Conservation (phyloP, 208 protist species). For the Acanthamoeba royreba region DNA sequence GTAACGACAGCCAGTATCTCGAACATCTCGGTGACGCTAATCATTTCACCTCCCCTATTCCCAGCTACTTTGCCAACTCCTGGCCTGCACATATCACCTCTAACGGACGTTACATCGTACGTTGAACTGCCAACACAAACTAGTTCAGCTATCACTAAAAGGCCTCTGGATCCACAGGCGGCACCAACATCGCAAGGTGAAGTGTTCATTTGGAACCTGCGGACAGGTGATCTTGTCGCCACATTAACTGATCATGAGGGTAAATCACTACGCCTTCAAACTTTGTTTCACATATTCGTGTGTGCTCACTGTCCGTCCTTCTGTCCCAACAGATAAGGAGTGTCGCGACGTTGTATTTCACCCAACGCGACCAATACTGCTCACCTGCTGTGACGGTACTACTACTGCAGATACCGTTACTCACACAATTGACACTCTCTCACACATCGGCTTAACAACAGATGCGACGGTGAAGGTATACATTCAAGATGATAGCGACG, state of each 20-base stretch:
- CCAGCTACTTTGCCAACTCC: conserved; percentile 38
- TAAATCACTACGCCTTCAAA: not conserved
- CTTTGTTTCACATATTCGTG: not conserved
- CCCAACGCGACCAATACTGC: not conserved
- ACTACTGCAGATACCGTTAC: not conserved
- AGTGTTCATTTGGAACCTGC: conserved; percentile 48
- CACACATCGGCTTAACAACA: not conserved
- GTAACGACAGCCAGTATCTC: not conserved
- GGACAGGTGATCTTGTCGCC: not conserved
- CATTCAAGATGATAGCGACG: conserved; percentile 14
- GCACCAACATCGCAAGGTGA: conserved; percentile 13
- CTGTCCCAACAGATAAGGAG: not conserved
- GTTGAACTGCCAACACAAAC: too few species aligned
- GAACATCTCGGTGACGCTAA: not conserved
- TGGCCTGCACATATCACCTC: conserved; percentile 11
- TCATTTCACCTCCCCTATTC: not conserved
- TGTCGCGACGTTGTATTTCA: not conserved
- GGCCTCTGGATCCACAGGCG: too few species aligned
- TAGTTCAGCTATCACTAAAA: not conserved
- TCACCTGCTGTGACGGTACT: conserved; percentile 34
- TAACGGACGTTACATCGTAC: conserved; percentile 33
- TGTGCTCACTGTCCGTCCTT: not conserved
- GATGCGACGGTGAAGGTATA: conserved; percentile 40
- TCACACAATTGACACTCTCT: not conserved
- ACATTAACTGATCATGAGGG: not conserved